Evolutionary conservation across 2,329 filamentous ascomycete genomes (phyloP).

Genomic region (Paraphaeosphaeria sporulosa): DNA sequence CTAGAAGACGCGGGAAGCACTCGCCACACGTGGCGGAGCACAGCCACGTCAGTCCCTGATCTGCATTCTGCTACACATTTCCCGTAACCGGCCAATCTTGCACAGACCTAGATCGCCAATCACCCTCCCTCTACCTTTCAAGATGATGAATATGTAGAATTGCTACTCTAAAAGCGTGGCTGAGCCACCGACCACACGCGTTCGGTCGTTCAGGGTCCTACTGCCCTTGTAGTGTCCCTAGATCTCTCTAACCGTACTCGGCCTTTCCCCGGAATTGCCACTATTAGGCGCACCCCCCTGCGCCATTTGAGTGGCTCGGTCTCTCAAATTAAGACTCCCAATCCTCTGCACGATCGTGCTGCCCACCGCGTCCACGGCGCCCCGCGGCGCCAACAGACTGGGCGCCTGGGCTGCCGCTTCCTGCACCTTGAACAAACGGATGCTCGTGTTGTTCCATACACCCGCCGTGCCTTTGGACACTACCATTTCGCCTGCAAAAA

Average conservation of each 20-base stretch:
- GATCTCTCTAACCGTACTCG: slow-evolving; percentile 44
- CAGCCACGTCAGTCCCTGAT: slow-evolving; percentile 3
- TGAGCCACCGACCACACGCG: slow-evolving; percentile 6
- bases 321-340: slow-evolving; percentile 76
- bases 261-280: slow-evolving; percentile 32
- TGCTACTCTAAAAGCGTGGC: not conserved
- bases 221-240: slow-evolving; percentile 24
- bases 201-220: not conserved
- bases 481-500: slow-evolving; percentile 90
- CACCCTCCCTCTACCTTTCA: not conserved
- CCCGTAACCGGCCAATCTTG: not conserved
- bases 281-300: slow-evolving; percentile 25
- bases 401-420: slow-evolving; percentile 82
- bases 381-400: slow-evolving; percentile 81
- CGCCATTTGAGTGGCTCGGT: slow-evolving; percentile 32
- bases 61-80: slow-evolving; percentile 1
- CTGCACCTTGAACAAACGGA: slow-evolving; percentile 89
- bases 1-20: not conserved
- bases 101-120: not conserved
- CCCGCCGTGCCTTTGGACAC: slow-evolving; percentile 86
- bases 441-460: slow-evolving; percentile 90
- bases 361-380: slow-evolving; percentile 91
- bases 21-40: slow-evolving; percentile 4
- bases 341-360: slow-evolving; percentile 89
- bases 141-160: not conserved